A percentile compares a stretch with the other conserved stretches of the same genome.
These are phyloP conservation scores for Pseudozyma pruni DNA, from an alignment of 1,284 basidiomycete genomes.

Conservation along the genomic window DNA sequence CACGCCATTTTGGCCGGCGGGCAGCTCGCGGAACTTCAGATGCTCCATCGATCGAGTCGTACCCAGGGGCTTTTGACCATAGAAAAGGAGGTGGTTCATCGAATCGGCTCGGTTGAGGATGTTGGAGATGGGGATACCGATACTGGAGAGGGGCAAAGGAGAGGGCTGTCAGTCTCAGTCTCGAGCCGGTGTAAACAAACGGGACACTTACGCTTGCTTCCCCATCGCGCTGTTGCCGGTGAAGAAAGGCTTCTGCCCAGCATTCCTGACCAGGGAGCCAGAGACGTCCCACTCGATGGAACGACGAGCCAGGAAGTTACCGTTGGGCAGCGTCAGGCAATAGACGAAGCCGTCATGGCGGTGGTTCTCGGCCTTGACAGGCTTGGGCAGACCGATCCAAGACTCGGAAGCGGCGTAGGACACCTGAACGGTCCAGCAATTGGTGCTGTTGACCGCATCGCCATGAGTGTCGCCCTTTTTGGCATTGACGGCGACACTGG, in stretches of 20 bases:
- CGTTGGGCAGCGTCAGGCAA: constrained; percentile 19
- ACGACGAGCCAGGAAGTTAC: constrained; percentile 19
- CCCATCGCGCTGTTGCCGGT: constrained; percentile 94
- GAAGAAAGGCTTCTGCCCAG: too few species aligned
- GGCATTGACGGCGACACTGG: neutral
- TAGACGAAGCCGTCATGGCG: constrained; percentile 24
- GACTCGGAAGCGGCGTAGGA: constrained; percentile 1
- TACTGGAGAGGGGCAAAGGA: neutral
- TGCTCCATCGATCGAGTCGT: constrained; percentile 99
- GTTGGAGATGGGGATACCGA: constrained; percentile 90
- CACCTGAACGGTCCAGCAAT: neutral
- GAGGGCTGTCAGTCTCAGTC: too few species aligned
- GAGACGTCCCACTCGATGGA: constrained; percentile 9
- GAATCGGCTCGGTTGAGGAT: constrained; percentile 81
- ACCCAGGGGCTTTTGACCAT: constrained; percentile 97
- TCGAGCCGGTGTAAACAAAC: too few species aligned
- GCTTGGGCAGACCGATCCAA: constrained; percentile 3
- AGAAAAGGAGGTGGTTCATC: constrained; percentile 88
- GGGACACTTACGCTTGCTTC: constrained; percentile 98
- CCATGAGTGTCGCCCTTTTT: neutral
- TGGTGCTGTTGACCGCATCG: neutral
- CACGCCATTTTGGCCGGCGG: constrained; percentile 97
- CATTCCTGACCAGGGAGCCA: too few species aligned
- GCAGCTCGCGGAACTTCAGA: constrained; percentile 94
- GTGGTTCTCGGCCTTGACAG: constrained; percentile 4